Conservation (phyloP, 192 early-diverging fungal genomes). For the Globomyces pollinis-pini region DNA sequence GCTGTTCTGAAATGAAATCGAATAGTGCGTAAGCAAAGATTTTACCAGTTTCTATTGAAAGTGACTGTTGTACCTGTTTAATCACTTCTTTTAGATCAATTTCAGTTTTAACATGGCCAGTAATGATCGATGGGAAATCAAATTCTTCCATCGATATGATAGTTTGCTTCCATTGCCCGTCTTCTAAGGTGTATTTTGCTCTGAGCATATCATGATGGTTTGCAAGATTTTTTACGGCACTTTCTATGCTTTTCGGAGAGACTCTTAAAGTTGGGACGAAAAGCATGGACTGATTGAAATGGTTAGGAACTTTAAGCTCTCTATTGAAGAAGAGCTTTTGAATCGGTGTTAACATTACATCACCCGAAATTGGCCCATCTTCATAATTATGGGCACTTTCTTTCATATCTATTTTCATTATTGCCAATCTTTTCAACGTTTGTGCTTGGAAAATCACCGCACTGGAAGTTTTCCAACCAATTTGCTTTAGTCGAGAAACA, state of each 20-base stretch:
- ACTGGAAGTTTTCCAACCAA: not conserved
- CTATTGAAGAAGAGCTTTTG: not conserved
- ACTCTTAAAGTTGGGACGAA: not conserved
- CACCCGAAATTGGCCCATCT: not conserved
- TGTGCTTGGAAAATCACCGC: not conserved
- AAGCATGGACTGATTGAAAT: not conserved
- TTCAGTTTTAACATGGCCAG: not conserved
- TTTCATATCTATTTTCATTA: not conserved
- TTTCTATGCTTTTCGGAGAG: not conserved
- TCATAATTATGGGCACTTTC: not conserved
- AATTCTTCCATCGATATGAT: too few relatives aligned
- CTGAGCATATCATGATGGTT: conserved; percentile 1
- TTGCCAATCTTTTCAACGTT: not conserved
- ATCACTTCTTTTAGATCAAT: not conserved
- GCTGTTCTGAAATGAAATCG: conserved; percentile 6
- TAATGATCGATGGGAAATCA: too few relatives aligned
- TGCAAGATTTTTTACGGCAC: not conserved
- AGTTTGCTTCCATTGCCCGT: too few relatives aligned
- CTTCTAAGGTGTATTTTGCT: not conserved
- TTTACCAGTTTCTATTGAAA: not conserved
- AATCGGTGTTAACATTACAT: not conserved
- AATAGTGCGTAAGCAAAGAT: conserved; percentile 1
- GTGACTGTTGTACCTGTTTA: not conserved
- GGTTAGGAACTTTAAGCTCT: not conserved
- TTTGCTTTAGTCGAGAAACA: not conserved